A percentile compares a stretch with the other conserved stretches of the same genome.
Evolutionary conservation across 2,329 filamentous ascomycete genomes (phyloP).

Genomic region (Trichoderma sp.): DNA sequence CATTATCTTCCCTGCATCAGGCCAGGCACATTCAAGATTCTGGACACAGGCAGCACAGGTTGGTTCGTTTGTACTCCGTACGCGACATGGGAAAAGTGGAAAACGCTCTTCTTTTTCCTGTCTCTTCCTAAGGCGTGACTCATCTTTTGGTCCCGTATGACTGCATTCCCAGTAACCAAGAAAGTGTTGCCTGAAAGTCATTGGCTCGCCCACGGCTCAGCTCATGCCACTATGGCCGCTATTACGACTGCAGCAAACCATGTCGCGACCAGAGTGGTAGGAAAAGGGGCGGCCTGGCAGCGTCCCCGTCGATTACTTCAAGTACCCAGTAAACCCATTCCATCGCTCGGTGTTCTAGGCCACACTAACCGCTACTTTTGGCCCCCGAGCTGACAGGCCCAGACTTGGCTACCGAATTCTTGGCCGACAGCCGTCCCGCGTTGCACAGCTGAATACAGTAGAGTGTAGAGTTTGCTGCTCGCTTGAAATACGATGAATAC

Average conservation of each 20-base stretch:
- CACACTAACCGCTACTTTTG: neutral
- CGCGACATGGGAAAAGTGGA: neutral
- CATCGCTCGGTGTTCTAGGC: constrained; percentile 14
- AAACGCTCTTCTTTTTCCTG: constrained; percentile 3
- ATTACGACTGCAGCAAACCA: constrained; percentile 7
- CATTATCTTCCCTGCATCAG: neutral
- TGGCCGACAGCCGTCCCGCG: constrained; percentile 19
- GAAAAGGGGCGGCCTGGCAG: constrained; percentile 3
- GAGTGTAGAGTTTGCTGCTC: constrained; percentile 4
- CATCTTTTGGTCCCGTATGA: constrained; percentile 11
- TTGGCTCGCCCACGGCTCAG: constrained; percentile 18
- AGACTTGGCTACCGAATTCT: constrained; percentile 10
- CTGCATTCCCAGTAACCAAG: constrained; percentile 7
- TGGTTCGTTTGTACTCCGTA: neutral
- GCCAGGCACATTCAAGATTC: constrained; percentile 3
- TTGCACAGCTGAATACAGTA: neutral
- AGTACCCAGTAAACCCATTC: neutral
- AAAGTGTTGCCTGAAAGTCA: constrained; percentile 2
- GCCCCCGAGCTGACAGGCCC: constrained; percentile 24
- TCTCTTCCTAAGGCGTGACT: constrained; percentile 9
- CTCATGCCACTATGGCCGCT: constrained; percentile 20
- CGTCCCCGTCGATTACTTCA: neutral
- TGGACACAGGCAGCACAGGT: neutral
- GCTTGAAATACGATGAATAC: constrained; percentile 11
- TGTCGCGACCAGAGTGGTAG: constrained; percentile 16